These are phyloP conservation scores for Sporobolomyces pararoseus DNA, from an alignment of 768 basidiomycete species.

Conservation along the genomic window DNA sequence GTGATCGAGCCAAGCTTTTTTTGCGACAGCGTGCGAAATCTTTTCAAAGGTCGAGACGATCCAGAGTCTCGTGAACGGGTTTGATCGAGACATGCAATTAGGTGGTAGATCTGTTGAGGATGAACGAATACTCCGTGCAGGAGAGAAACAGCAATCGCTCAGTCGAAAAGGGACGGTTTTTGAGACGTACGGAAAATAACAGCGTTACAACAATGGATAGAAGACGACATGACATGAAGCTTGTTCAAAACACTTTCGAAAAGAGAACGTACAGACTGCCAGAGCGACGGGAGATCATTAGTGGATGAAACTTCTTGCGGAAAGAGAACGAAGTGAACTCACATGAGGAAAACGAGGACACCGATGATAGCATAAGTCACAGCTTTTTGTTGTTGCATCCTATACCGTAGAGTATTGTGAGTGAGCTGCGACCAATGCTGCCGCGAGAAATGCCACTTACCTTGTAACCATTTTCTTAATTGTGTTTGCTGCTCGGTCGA, in stretches of 20 bases:
- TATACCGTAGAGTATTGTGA: slow-evolving; percentile 52
- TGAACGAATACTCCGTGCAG: not conserved
- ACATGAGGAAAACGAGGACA: slow-evolving; percentile 77
- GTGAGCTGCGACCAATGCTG: slow-evolving; percentile 6
- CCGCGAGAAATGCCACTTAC: slow-evolving; percentile 54
- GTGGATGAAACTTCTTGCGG: not conserved
- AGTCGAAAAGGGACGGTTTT: no score
- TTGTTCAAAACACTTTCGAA: slow-evolving; percentile 58
- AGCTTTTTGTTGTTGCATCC: slow-evolving; percentile 95
- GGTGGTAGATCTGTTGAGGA: not conserved
- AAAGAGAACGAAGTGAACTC: slow-evolving; percentile 37
- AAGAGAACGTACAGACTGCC: slow-evolving; percentile 63
- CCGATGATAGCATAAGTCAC: slow-evolving; percentile 80
- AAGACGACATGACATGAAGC: not conserved
- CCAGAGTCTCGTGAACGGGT: not conserved
- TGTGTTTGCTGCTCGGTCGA: slow-evolving; percentile 86
- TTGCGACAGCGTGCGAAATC: no score
- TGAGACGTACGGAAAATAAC: no score
- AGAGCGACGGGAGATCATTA: not conserved
- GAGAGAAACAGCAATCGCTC: no score
- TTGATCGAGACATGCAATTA: not conserved
- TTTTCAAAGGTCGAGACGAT: no score
- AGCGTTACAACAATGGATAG: not conserved
- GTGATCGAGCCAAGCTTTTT: no score
- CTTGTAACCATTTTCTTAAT: slow-evolving; percentile 92